phyloP scores from a whole-genome alignment of 768 basidiomycete genomes.

The Tephrocybe rancida region DNA sequence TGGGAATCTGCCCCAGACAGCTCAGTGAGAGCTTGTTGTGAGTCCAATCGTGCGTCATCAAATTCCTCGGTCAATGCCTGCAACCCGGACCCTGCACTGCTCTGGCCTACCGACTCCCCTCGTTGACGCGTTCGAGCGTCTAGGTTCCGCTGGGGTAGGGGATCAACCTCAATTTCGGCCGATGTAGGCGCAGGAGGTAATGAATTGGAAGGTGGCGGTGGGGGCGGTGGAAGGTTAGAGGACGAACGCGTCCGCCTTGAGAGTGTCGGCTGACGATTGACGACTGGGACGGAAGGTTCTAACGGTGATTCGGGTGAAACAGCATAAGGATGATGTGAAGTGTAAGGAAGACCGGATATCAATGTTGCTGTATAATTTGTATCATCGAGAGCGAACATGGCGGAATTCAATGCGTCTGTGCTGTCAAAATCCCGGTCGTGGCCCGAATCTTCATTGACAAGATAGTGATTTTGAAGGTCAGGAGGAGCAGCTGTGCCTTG shows the following conservation, averaged over 20 bases:
- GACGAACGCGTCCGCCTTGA: slow-evolving; percentile 51
- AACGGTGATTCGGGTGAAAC: slow-evolving; percentile 41
- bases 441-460: slow-evolving; percentile 20
- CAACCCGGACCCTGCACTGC: slow-evolving; percentile 59
- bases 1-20: slow-evolving; percentile 24
- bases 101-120: slow-evolving; percentile 54
- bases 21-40: slow-evolving; percentile 31
- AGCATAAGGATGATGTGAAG: slow-evolving; percentile 56
- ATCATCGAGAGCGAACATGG: slow-evolving; percentile 46
- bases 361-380: slow-evolving; percentile 29
- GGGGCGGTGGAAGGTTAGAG: slow-evolving; percentile 65
- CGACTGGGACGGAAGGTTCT: slow-evolving; percentile 22
- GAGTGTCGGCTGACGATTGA: slow-evolving; percentile 37
- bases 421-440: slow-evolving; percentile 34
- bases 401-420: slow-evolving; percentile 47
- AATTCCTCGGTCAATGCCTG: slow-evolving; percentile 66
- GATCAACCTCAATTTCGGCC: slow-evolving; percentile 29
- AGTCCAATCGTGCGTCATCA: slow-evolving; percentile 32
- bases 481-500: slow-evolving; percentile 37
- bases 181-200: slow-evolving; percentile 60
- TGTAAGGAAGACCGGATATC: slow-evolving; percentile 32
- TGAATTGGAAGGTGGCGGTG: slow-evolving; percentile 63
- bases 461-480: slow-evolving; percentile 36
- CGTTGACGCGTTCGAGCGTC: slow-evolving; percentile 43
- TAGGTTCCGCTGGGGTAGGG: slow-evolving; percentile 30